Conservation (phyloP, 2,329 filamentous ascomycete genomes). For the Huntiella abstrusa region DNA sequence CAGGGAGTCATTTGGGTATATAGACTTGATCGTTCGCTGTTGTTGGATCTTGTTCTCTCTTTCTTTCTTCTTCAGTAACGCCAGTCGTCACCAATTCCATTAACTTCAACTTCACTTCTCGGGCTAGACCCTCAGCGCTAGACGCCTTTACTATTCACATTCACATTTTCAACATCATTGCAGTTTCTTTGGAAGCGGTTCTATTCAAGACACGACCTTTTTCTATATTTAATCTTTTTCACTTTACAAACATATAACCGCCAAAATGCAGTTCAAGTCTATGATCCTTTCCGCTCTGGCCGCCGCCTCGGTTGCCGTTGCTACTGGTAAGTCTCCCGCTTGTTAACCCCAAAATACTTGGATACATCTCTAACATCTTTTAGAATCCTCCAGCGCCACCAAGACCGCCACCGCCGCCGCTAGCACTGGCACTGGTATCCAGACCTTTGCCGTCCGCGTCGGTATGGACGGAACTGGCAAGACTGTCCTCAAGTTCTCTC, state of each 20-base stretch:
- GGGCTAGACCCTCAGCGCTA: too few species aligned
- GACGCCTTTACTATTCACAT: not conserved
- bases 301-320: conserved; percentile 21
- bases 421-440: conserved; percentile 1
- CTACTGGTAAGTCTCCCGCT: not conserved
- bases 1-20: not conserved
- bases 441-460: conserved; percentile 33
- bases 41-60: not conserved
- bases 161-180: not conserved
- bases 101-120: too few species aligned
- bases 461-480: conserved; percentile 32
- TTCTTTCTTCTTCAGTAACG: conserved; percentile 7
- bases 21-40: not conserved
- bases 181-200: not conserved
- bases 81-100: conserved; percentile 5
- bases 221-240: conserved; percentile 12
- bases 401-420: not conserved
- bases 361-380: not conserved
- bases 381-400: not conserved
- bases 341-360: not conserved
- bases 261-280: conserved; percentile 35
- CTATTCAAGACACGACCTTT: conserved; percentile 8
- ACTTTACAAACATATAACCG: conserved; percentile 12
- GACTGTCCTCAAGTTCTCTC: conserved; percentile 38
- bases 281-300: conserved; percentile 27